A percentile compares a stretch with the other conserved stretches of the same genome.
Conservation (phyloP, 768 basidiomycete genomes). For the Termitomyces sp. region DNA sequence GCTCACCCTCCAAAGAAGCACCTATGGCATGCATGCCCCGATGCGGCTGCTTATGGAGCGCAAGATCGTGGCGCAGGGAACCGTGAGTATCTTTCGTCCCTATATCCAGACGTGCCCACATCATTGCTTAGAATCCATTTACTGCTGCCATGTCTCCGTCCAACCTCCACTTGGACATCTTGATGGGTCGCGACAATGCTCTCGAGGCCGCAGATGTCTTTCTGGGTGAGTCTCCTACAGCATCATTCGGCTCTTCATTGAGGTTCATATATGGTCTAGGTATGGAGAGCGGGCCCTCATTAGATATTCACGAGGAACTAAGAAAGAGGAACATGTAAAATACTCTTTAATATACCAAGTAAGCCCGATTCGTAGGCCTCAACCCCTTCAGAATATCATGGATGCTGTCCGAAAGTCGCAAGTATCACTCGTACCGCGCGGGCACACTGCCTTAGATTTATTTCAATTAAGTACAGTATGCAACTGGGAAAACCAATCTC, state of each 20-base stretch:
- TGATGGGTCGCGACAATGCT: slow-evolving; percentile 88
- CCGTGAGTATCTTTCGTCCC: slow-evolving; percentile 41
- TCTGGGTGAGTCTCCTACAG: slow-evolving; percentile 41
- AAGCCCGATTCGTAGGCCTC: slow-evolving; percentile 1
- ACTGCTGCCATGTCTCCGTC: slow-evolving; percentile 59
- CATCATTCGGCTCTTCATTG: not conserved
- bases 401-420: not conserved
- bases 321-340: slow-evolving; percentile 52
- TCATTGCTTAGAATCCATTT: slow-evolving; percentile 47
- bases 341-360: slow-evolving; percentile 10
- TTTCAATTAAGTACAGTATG: not conserved
- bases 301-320: slow-evolving; percentile 62
- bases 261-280: slow-evolving; percentile 29
- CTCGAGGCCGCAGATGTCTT: slow-evolving; percentile 80
- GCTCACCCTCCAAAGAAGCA: slow-evolving; percentile 76
- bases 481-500: not conserved
- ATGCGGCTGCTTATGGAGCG: slow-evolving; percentile 92
- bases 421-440: not conserved
- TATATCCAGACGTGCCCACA: not conserved
- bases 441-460: not conserved
- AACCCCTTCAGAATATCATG: not conserved
- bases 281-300: slow-evolving; percentile 40
- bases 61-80: slow-evolving; percentile 56
- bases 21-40: slow-evolving; percentile 85
- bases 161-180: slow-evolving; percentile 86